Conservation (phyloP, 2,329 filamentous ascomycete species). For the Lasiodiplodia sp. region DNA sequence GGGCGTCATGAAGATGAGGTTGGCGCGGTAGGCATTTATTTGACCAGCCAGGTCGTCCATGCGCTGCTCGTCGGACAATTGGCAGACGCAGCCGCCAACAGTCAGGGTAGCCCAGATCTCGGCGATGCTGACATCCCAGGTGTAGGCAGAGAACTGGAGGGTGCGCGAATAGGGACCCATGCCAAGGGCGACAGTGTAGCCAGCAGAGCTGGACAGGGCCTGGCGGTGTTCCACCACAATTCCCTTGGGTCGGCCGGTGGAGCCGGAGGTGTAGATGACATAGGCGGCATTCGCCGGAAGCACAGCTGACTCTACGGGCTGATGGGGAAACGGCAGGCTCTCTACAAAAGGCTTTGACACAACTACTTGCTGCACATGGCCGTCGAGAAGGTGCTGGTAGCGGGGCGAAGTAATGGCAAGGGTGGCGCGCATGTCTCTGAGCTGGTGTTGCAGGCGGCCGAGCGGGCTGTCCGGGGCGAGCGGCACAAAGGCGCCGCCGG, state of each 20-base stretch:
- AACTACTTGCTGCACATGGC: neutral
- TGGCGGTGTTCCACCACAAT: constrained; percentile 23
- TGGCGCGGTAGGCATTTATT: too few relatives aligned
- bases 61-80: constrained; percentile 46
- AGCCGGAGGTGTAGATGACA: constrained; percentile 48
- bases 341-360: neutral
- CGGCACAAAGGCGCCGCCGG: constrained; percentile 37
- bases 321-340: neutral
- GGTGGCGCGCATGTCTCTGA: neutral
- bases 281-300: constrained; percentile 31
- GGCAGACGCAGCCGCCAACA: constrained; percentile 44
- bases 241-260: constrained; percentile 44
- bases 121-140: constrained; percentile 43
- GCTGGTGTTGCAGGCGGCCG: constrained; percentile 38
- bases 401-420: neutral
- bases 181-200: neutral
- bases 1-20: too few relatives aligned
- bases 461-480: constrained; percentile 35
- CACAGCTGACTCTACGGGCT: neutral
- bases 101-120: constrained; percentile 45
- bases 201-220: neutral
- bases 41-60: constrained; percentile 31
- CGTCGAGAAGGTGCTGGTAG: neutral
- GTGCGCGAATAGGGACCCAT: constrained; percentile 39
- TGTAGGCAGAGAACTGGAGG: constrained; percentile 40